phyloP scores from a whole-genome alignment of 129 eudicot species.

The Glebionis coronaria region DNA sequence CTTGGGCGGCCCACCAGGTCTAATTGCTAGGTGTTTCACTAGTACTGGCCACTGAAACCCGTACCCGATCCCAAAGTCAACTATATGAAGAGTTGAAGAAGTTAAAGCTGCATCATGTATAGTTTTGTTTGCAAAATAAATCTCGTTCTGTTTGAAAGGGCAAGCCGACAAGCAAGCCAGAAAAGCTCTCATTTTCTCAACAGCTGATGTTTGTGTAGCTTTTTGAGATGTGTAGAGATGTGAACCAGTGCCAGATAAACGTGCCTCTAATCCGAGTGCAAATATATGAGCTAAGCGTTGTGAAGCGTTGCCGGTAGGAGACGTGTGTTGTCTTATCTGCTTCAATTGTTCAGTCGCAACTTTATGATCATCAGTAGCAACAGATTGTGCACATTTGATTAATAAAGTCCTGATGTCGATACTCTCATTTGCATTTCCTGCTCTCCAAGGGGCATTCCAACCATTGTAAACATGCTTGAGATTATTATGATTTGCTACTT shows the following conservation, averaged over 20 bases:
- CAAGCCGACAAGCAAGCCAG: conserved; percentile 52
- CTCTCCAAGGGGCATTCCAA: conserved; percentile 45
- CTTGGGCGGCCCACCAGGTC: conserved; percentile 57
- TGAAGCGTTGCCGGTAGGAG: conserved; percentile 57
- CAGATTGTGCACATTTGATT: conserved; percentile 70
- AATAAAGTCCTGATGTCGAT: conserved; percentile 56
- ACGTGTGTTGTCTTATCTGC: conserved; percentile 55
- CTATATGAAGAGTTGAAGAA: conserved; percentile 50
- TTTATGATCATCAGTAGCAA: conserved; percentile 62
- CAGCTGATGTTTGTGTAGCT: conserved; percentile 41
- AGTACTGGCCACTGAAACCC: conserved; percentile 85
- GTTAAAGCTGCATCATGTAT: conserved; percentile 31
- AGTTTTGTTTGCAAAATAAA: conserved; percentile 53
- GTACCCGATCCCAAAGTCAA: conserved; percentile 69
- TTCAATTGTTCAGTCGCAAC: conserved; percentile 61
- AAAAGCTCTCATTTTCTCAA: conserved; percentile 62
- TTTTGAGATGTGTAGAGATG: conserved; percentile 51
- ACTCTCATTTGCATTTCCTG: conserved; percentile 36
- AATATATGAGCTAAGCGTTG: conserved; percentile 63
- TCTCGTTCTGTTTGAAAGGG: conserved; percentile 57
- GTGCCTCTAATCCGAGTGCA: conserved; percentile 67
- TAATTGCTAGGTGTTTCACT: conserved; percentile 44
- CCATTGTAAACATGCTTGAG: conserved; percentile 21
- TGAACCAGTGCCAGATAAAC: conserved; percentile 70
- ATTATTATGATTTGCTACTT: conserved; percentile 1